These are phyloP conservation scores for Chrysophaeum taylorii DNA, from an alignment of 352 stramenopile genomes.

Conservation along the genomic window DNA sequence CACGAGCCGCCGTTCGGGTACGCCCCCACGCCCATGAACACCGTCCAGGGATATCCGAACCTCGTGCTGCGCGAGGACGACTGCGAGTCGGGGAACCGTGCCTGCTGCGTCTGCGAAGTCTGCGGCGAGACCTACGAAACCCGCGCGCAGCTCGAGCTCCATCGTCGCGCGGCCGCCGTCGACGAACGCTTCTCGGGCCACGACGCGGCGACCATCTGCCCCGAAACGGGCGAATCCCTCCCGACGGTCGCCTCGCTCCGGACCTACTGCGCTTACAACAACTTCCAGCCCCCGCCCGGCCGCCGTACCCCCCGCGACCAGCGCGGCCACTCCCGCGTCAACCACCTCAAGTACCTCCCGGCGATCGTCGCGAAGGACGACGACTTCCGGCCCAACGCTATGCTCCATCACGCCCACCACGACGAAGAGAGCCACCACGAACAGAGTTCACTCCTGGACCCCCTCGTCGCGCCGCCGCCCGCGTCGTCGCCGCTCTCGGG, in stretches of 20 bases:
- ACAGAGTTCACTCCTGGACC: no score
- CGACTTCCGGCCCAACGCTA: background rate
- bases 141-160: background rate
- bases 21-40: background rate
- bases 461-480: no score
- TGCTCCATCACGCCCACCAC: background rate
- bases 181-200: background rate
- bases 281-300: background rate
- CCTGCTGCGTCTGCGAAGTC: background rate
- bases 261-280: background rate
- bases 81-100: background rate
- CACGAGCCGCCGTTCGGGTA: background rate
- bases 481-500: background rate
- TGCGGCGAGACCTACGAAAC: constrained; percentile 4
- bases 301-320: background rate
- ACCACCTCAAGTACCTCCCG: background rate
- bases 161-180: background rate
- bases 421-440: background rate
- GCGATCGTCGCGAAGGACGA: background rate
- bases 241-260: background rate
- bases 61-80: background rate
- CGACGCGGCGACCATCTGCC: background rate
- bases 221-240: background rate
- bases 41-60: background rate
- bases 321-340: background rate